Base-by-base conservation (phyloP, 2,329 filamentous ascomycete genomes). In the Stachybotrys chlorohalonatus region DNA sequence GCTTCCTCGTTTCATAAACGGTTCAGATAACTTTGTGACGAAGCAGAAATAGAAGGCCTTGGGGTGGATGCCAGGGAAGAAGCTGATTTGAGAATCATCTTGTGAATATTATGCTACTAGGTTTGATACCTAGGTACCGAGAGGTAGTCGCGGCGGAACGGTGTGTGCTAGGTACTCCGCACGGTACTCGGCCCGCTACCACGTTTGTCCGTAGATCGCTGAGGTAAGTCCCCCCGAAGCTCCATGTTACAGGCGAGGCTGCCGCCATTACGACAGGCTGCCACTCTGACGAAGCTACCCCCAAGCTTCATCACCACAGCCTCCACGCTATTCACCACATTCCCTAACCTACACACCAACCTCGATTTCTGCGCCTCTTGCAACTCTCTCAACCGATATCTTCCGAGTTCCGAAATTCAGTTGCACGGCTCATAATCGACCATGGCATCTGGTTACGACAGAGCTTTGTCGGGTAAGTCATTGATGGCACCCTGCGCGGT, bases 391-490 rank as follows among this genome's bases (percentile, higher is more conserved):
- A 42, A 24, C 24, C 24, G 24, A 24, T 24, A 24, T 24, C 24
- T 24, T 24, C 24, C 24, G 24, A 24, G 24, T 24, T 24, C 24
- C 30, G 50, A 42, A 24, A 39, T 52, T 42, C 55, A 24, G 24
- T 24, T 24, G 24, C 24, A 24, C 24, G 24, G 24, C 39, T 46
- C 55, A 54, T 31, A 47, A 31, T 55, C 54, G 58, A 65, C 47
- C 64, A 85, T 95, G 90, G 88, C 91, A 74, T 96, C 92, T 67
- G 93, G 93, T 76, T 99, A 99, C 79, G 94, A 99, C 80, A 89
- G 94, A 88, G 94, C 93, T 76, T 86, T 97, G 74, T 97, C 93
- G 77, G 93, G 92, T 96, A 85, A 78, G 86, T 70, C 55, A n/a
- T 53, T 45, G 54, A 59, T 51, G 70, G 60, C 61, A 55, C 57